Percentiles rank a stretch among this genome's conserved stretches.
Evolutionary conservation across 1,139 yeast genomes (phyloP).

Genomic region (Magnusiomyces starmeri): DNA sequence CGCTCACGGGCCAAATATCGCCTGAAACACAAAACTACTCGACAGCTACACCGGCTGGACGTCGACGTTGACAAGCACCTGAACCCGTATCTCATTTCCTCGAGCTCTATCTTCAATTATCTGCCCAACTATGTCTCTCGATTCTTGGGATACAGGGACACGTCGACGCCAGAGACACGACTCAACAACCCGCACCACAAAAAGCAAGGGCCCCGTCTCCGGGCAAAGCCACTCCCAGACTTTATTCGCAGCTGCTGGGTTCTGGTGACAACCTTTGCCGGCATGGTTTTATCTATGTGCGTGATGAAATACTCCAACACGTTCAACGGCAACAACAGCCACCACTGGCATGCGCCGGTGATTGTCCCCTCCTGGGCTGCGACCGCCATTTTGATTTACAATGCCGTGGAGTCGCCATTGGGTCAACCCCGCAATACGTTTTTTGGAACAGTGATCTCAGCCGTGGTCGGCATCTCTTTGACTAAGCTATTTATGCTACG

Average conservation of each 20-base stretch:
- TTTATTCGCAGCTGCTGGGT: slow-evolving; percentile 20
- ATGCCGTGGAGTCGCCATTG: slow-evolving; percentile 50
- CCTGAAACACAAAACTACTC: not conserved
- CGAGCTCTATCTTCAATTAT: slow-evolving; percentile 20
- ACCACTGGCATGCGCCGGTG: slow-evolving; percentile 43
- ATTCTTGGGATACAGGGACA: slow-evolving; percentile 22
- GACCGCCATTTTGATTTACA: slow-evolving; percentile 54
- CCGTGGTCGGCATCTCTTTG: slow-evolving; percentile 50
- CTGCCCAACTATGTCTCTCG: slow-evolving; percentile 20
- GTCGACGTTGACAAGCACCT: slow-evolving; percentile 22
- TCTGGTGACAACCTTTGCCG: slow-evolving; percentile 41
- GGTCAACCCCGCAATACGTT: slow-evolving; percentile 62
- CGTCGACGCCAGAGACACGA: slow-evolving; percentile 1
- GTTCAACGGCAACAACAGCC: slow-evolving; percentile 32
- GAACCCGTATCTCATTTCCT: slow-evolving; percentile 20
- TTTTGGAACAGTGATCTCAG: slow-evolving; percentile 49
- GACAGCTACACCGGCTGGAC: slow-evolving; percentile 11
- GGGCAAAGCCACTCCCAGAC: slow-evolving; percentile 14
- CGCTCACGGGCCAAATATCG: not conserved
- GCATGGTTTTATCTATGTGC: slow-evolving; percentile 46
- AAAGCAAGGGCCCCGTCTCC: slow-evolving; percentile 1
- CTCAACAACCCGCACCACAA: not conserved
- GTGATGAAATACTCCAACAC: slow-evolving; percentile 43
- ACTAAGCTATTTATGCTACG: slow-evolving; percentile 44
- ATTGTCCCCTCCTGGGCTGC: slow-evolving; percentile 60